phyloP scores from a whole-genome alignment of 1,284 basidiomycete species.

The Puccinia horiana region DNA sequence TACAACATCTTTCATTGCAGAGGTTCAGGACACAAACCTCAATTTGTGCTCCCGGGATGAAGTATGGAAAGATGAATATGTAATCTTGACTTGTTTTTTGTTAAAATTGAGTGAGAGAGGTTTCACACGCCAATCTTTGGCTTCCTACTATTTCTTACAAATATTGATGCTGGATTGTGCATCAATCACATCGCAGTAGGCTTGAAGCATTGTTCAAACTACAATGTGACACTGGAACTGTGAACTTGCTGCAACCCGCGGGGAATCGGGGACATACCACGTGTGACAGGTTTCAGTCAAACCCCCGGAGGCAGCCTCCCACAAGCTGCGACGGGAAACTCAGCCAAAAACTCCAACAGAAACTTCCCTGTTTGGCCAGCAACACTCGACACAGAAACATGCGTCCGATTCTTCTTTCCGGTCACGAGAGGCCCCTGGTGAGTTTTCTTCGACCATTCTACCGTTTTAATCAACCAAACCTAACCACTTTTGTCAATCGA shows the following conservation, averaged over 20 bases:
- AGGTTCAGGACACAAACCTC: too few relatives aligned
- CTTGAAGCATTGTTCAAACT: too few relatives aligned
- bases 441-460: conserved; percentile 63
- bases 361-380: not conserved
- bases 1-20: too few relatives aligned
- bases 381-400: not conserved
- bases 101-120: too few relatives aligned
- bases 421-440: conserved; percentile 96
- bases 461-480: not conserved
- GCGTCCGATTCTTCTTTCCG: conserved; percentile 63
- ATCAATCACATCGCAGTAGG: too few relatives aligned
- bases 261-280: not conserved
- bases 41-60: too few relatives aligned
- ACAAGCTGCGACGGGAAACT: not conserved
- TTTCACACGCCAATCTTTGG: too few relatives aligned
- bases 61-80: too few relatives aligned
- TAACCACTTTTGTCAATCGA: not conserved
- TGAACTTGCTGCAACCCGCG: too few relatives aligned
- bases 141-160: too few relatives aligned
- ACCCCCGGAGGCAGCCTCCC: not conserved
- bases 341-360: not conserved
- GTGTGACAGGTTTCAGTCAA: not conserved
- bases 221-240: not conserved
- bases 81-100: too few relatives aligned
- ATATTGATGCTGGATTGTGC: too few relatives aligned